These are phyloP conservation scores for Tylopilus rubrobrunneus DNA, from an alignment of 768 basidiomycete genomes.

Conservation along the genomic window DNA sequence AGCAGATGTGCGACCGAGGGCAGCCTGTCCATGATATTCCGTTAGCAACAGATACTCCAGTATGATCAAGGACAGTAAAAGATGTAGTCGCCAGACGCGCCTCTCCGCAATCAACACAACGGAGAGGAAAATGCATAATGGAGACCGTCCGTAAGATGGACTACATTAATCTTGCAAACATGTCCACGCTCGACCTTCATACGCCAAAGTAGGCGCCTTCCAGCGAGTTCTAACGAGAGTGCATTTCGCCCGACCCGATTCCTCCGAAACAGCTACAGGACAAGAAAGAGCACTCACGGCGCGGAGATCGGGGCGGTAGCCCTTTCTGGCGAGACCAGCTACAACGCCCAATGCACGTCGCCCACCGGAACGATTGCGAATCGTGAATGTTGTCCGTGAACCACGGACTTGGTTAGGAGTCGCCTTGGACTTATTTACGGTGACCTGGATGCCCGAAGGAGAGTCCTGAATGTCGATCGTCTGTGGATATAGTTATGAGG, in stretches of 20 bases:
- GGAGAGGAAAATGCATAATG: constrained; percentile 25
- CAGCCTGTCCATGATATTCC: constrained; percentile 44
- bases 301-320: constrained; percentile 77
- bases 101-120: constrained; percentile 31
- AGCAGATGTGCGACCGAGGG: constrained; percentile 74
- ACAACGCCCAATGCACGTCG: constrained; percentile 70
- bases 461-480: constrained; percentile 61
- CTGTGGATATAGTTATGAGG: constrained; percentile 33
- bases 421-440: constrained; percentile 61
- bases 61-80: background rate
- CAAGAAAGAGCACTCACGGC: constrained; percentile 47
- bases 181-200: constrained; percentile 94
- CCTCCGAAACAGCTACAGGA: background rate
- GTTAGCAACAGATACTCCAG: constrained; percentile 49
- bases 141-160: constrained; percentile 21
- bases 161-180: constrained; percentile 70
- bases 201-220: constrained; percentile 49
- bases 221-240: constrained; percentile 93
- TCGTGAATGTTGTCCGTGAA: constrained; percentile 44
- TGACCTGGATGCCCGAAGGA: constrained; percentile 53
- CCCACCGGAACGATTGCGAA: constrained; percentile 66
- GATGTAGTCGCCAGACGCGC: constrained; percentile 25
- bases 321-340: constrained; percentile 54
- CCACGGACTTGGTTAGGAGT: constrained; percentile 47
- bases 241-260: constrained; percentile 36